A percentile compares a stretch with the other conserved stretches of the same genome.
Conservation (phyloP, 2,329 filamentous ascomycete genomes). For the Colletotrichum sansevieriae region DNA sequence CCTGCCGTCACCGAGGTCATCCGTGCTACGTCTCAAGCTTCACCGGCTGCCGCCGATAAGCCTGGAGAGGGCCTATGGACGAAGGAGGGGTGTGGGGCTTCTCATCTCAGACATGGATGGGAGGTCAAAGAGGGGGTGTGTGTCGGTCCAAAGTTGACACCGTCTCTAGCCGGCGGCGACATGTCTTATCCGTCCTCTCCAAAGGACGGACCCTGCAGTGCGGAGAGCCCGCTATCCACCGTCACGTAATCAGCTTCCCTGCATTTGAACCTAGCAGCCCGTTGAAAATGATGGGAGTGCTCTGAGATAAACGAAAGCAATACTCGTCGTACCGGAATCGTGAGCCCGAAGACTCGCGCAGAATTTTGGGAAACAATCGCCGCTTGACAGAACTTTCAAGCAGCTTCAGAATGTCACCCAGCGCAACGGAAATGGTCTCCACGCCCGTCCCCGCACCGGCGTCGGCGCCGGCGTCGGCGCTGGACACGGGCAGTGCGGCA, state of each 20-base stretch:
- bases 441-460: slow-evolving; percentile 14
- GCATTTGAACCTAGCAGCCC: neutral
- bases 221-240: slow-evolving; percentile 15
- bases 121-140: neutral
- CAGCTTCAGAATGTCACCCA: slow-evolving; percentile 32
- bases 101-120: slow-evolving; percentile 1
- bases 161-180: slow-evolving; percentile 15
- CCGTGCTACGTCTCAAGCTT: neutral
- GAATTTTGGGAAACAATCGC: no score
- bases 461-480: slow-evolving; percentile 25
- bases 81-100: neutral
- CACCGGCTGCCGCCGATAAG: slow-evolving; percentile 4
- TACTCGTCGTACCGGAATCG: no score
- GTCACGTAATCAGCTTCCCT: neutral
- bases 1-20: neutral
- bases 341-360: neutral
- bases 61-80: neutral
- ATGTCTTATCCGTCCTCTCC: slow-evolving; percentile 26
- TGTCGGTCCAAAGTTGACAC: neutral
- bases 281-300: neutral
- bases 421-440: slow-evolving; percentile 4
- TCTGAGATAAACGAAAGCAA: no score
- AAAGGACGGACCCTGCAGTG: neutral
- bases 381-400: neutral
- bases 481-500: slow-evolving; percentile 23